A percentile compares a stretch with the other conserved stretches of the same genome.
Evolutionary conservation across 2,329 filamentous ascomycete species (phyloP).

Genomic region (Helicocarpus griseus): DNA sequence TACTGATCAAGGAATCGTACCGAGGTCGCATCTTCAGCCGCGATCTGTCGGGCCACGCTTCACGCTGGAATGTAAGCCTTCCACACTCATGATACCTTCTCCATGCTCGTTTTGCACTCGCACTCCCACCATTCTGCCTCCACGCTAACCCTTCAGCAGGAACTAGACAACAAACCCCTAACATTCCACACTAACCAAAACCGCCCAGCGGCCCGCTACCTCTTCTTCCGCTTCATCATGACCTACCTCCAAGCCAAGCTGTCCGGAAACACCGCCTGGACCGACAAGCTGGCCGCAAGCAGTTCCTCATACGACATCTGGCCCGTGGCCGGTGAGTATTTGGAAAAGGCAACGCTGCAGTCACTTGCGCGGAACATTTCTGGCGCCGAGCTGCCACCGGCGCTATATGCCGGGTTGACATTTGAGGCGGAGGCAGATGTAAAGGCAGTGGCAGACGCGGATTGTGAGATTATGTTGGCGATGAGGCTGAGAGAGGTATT

Average conservation of each 20-base stretch:
- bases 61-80: background rate
- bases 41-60: background rate
- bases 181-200: slow-evolving; percentile 9
- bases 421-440: background rate
- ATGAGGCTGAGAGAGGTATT: slow-evolving; percentile 1
- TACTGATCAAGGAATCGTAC: slow-evolving; percentile 8
- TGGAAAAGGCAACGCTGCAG: background rate
- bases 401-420: background rate
- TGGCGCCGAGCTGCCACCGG: background rate
- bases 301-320: background rate
- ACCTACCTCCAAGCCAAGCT: slow-evolving; percentile 10
- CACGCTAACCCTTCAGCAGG: slow-evolving; percentile 1
- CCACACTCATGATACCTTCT: too few species aligned
- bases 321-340: background rate
- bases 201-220: slow-evolving; percentile 10
- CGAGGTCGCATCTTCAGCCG: slow-evolving; percentile 5
- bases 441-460: background rate
- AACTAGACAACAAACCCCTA: slow-evolving; percentile 10
- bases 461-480: background rate
- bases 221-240: slow-evolving; percentile 15
- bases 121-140: background rate
- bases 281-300: background rate
- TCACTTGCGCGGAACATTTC: background rate
- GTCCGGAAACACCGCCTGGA: background rate
- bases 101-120: too few species aligned